Evolutionary conservation across 164 flowering plant genomes (phyloP).

Genomic region (Santalum album): DNA sequence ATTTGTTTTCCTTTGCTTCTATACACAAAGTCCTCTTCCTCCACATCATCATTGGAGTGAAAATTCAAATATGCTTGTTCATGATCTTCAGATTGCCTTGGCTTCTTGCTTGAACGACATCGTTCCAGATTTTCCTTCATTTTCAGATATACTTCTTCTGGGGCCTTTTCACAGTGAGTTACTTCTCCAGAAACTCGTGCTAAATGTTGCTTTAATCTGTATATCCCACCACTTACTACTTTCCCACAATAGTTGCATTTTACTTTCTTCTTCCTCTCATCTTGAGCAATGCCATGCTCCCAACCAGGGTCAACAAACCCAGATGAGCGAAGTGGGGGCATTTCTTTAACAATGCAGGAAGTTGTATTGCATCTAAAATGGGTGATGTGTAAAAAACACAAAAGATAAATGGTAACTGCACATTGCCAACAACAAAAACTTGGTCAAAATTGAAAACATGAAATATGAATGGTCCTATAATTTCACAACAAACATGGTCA

Average conservation of each 20-base stretch:
- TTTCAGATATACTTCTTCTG: slow-evolving; percentile 22
- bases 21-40: slow-evolving; percentile 11
- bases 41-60: slow-evolving; percentile 13
- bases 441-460: no score
- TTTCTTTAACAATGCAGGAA: neutral
- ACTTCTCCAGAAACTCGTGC: slow-evolving; percentile 27
- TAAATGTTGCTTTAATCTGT: slow-evolving; percentile 25
- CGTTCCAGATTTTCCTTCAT: slow-evolving; percentile 25
- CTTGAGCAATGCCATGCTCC: slow-evolving; percentile 12
- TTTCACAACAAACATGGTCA: no score
- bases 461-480: no score
- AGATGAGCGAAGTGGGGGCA: slow-evolving; percentile 4
- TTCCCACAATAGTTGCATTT: slow-evolving; percentile 29
- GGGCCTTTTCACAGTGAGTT: slow-evolving; percentile 22
- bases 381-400: neutral
- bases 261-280: slow-evolving; percentile 24
- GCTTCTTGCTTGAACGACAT: slow-evolving; percentile 19
- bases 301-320: slow-evolving; percentile 2
- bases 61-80: slow-evolving; percentile 16
- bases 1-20: slow-evolving; percentile 21
- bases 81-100: slow-evolving; percentile 14
- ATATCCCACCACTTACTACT: slow-evolving; percentile 26
- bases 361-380: neutral
- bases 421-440: no score
- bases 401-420: neutral